phyloP scores from a whole-genome alignment of 306 rosid species.

The Prunus mira region DNA sequence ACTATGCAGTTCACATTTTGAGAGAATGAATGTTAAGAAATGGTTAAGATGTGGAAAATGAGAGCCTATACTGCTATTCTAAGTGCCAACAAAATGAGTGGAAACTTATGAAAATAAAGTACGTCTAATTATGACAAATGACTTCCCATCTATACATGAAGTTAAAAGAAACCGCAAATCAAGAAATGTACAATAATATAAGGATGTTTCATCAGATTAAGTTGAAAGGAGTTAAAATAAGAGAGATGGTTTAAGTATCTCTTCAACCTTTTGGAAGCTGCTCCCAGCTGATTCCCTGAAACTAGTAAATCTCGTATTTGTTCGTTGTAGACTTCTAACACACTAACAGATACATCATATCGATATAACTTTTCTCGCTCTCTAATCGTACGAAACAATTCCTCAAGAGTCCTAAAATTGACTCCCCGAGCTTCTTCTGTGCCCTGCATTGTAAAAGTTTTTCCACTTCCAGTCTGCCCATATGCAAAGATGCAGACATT shows the following conservation, averaged over 20 bases:
- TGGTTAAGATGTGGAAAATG: not conserved
- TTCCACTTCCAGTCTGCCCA: conserved; percentile 96
- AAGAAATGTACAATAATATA: not conserved
- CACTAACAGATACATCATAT: conserved; percentile 84
- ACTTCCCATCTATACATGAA: not conserved
- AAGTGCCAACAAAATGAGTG: not conserved
- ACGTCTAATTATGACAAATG: not conserved
- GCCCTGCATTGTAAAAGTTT: conserved; percentile 97
- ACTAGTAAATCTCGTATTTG: conserved; percentile 87
- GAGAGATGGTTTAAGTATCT: conserved; percentile 7
- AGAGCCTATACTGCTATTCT: not conserved
- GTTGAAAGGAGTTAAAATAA: conserved; percentile 8
- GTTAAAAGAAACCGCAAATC: not conserved
- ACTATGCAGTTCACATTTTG: too few species aligned
- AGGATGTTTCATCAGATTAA: not conserved
- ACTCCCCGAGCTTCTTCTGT: conserved; percentile 88
- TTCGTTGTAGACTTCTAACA: conserved; percentile 95
- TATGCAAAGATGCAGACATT: conserved; percentile 95
- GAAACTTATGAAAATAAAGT: not conserved
- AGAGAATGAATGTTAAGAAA: not conserved
- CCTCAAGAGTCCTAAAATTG: conserved; percentile 87
- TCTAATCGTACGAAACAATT: conserved; percentile 60
- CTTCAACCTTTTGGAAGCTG: conserved; percentile 58
- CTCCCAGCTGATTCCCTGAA: conserved; percentile 68
- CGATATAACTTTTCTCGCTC: conserved; percentile 52